Percentiles rank a stretch among this genome's conserved stretches.
These are phyloP conservation scores for Mallotus repandus DNA, from an alignment of 441 rosid genomes.

Conservation along the genomic window DNA sequence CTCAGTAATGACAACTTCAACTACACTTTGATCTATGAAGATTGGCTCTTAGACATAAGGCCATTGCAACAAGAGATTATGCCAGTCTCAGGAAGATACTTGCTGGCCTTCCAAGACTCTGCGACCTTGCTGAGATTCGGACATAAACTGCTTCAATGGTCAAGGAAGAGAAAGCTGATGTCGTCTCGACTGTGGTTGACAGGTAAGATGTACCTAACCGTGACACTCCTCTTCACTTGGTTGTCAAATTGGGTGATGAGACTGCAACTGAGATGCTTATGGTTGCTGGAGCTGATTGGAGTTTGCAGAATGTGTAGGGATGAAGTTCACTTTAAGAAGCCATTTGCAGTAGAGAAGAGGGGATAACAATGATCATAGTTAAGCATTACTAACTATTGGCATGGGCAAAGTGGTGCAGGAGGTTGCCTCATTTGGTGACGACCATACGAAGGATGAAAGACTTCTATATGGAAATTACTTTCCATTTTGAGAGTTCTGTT, in stretches of 20 bases:
- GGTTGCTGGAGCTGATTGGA: constrained; percentile 96
- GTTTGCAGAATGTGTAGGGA: constrained; percentile 87
- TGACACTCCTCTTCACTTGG: constrained; percentile 94
- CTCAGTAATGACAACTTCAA: no score
- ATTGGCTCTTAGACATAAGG: no score
- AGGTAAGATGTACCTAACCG: constrained; percentile 86
- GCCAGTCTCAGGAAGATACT: constrained; percentile 63
- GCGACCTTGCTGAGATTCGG: constrained; percentile 66
- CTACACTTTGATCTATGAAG: no score
- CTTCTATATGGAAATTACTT: constrained; percentile 92
- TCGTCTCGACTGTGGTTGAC: constrained; percentile 66
- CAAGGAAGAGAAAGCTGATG: constrained; percentile 87
- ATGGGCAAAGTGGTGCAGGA: constrained; percentile 97
- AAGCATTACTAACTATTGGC: constrained; percentile 89
- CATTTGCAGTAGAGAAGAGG: constrained; percentile 75
- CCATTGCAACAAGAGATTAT: constrained; percentile 68
- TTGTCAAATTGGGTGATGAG: constrained; percentile 79
- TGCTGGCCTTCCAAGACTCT: constrained; percentile 68
- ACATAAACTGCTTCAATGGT: constrained; percentile 67
- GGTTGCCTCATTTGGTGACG: constrained; percentile 81
- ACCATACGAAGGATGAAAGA: constrained; percentile 89
- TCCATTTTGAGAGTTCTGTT: constrained; percentile 94
- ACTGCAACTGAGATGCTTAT: constrained; percentile 83
- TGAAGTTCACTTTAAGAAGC: constrained; percentile 99
- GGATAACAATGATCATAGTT: constrained; percentile 74